Conservation (phyloP, 805 yeast species). For the Wickerhamiella bombiphila region DNA sequence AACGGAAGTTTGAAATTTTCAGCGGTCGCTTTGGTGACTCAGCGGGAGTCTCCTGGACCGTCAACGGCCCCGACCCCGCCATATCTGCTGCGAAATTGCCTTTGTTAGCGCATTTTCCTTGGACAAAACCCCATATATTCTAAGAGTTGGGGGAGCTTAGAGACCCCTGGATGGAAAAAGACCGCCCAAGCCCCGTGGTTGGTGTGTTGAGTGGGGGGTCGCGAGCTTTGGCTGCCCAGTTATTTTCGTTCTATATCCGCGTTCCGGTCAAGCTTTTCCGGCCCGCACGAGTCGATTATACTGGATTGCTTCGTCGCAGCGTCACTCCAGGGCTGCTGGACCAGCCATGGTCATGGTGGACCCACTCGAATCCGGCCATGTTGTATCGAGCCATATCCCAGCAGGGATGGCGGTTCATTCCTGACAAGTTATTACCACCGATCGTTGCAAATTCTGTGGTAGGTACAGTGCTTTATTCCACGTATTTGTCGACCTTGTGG, state of each 20-base stretch:
- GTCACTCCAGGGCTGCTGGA: constrained; percentile 1
- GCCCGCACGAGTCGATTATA: constrained; percentile 79
- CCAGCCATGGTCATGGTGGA: constrained; percentile 30
- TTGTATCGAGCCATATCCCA: constrained; percentile 51
- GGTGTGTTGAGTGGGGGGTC: constrained; percentile 78
- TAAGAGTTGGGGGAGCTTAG: too few species aligned
- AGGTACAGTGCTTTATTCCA: constrained; percentile 71
- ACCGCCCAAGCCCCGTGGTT: constrained; percentile 28
- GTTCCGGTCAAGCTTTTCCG: constrained; percentile 75
- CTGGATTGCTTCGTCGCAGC: constrained; percentile 27
- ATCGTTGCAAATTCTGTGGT: constrained; percentile 77
- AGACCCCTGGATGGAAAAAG: too few species aligned
- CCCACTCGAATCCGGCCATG: constrained; percentile 71
- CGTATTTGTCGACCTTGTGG: constrained; percentile 40
- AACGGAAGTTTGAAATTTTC: too few species aligned
- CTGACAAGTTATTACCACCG: constrained; percentile 78
- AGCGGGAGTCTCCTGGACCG: too few species aligned
- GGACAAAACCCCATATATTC: too few species aligned
- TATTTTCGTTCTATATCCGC: constrained; percentile 63
- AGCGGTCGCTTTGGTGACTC: too few species aligned
- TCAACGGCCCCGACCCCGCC: too few species aligned
- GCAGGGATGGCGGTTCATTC: constrained; percentile 79
- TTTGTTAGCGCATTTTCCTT: too few species aligned
- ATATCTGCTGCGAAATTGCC: too few species aligned
- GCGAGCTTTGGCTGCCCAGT: constrained; percentile 65